Evolutionary conservation across 2,329 filamentous ascomycete species (phyloP), one percentile per base, ranked within the genome.

Genomic region (Aspergillus felis): DNA sequence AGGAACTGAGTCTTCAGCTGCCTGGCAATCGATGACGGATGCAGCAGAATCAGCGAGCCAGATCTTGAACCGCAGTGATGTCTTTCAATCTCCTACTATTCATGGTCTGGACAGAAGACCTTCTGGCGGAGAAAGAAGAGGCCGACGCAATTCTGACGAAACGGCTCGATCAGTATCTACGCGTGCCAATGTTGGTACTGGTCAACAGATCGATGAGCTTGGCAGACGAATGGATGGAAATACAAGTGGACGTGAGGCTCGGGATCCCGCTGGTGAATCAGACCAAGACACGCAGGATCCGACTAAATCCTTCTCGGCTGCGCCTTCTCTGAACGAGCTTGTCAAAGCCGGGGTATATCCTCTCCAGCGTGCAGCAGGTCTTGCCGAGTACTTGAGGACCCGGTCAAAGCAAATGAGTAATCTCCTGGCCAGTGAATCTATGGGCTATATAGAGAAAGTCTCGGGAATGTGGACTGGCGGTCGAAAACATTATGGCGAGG

Each of bases 381-480:
- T 96, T 69, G 91, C 92, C 8, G 90, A 87, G 50, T 96, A 92
- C 69, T 79, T 97, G 53, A 90, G 89, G 68, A 88, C 83, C 56
- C 86, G 89, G 24, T 88, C 91, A 24, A 89, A 90, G 64, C 86
- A 86, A 35, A 90, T 97, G 86, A 91, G 90, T 59, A 90, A 81
- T 28, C 77, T 96, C 8, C 77, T 97, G 49, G 90, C 93, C 6
- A 91, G 88, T 0, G 92, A 97, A 72, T 95, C 93, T 0, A 96
- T 96, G 87, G 92, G 91, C 1, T 97, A 97, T 70, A 88, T 96
- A 32, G 92, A 95, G 69, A 97, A 97, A 73, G 92, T 97, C 0
- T 96, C 93, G 0, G 93, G 92, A 41, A 97, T 97, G 90, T 94
- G 94, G 86, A 90, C 92, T 64, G 94, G 94, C 35, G 91, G 91